A percentile compares a stretch with the other conserved stretches of the same genome.
These are phyloP conservation scores for Physcomitrellopsis africana DNA, from an alignment of 225 moss, liverwort and hornwort species.

Conservation along the genomic window DNA sequence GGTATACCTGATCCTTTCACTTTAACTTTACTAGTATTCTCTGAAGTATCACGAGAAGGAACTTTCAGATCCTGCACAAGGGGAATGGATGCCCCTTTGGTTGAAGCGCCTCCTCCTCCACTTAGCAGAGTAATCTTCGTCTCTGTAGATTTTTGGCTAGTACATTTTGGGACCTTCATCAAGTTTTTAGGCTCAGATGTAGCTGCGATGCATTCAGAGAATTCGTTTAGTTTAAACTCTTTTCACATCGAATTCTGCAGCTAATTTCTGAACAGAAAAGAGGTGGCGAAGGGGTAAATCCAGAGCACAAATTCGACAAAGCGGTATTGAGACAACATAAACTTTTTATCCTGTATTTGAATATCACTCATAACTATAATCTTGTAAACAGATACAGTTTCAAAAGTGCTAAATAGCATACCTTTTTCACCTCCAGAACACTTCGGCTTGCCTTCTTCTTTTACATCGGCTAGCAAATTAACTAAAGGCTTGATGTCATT, in stretches of 20 bases:
- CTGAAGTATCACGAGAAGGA: slow-evolving; percentile 34
- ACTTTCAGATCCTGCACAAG: slow-evolving; percentile 35
- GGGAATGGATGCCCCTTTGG: slow-evolving; percentile 29
- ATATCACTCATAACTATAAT: slow-evolving; percentile 14
- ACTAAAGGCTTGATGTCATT: slow-evolving; percentile 73
- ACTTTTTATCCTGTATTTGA: slow-evolving; percentile 13
- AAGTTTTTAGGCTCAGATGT: slow-evolving; percentile 33
- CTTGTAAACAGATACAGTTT: slow-evolving; percentile 12
- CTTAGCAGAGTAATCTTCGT: slow-evolving; percentile 24
- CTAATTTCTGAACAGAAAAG: slow-evolving; percentile 6
- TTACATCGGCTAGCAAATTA: slow-evolving; percentile 42
- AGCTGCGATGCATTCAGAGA: slow-evolving; percentile 36
- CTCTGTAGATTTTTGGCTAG: slow-evolving; percentile 32
- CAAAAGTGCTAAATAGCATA: slow-evolving; percentile 19
- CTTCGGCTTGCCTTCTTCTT: slow-evolving; percentile 45
- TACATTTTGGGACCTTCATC: slow-evolving; percentile 36
- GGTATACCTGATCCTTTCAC: slow-evolving; percentile 31
- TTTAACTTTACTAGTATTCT: slow-evolving; percentile 31
- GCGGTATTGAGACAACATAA: neutral
- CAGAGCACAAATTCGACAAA: slow-evolving; percentile 19
- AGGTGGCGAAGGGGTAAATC: slow-evolving; percentile 7
- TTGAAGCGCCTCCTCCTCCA: slow-evolving; percentile 35
- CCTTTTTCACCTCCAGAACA: slow-evolving; percentile 40
- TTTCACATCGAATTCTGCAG: slow-evolving; percentile 16
- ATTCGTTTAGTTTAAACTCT: neutral